Base-by-base conservation (phyloP, 148 eudicot species). In the Persicaria maculosa region DNA sequence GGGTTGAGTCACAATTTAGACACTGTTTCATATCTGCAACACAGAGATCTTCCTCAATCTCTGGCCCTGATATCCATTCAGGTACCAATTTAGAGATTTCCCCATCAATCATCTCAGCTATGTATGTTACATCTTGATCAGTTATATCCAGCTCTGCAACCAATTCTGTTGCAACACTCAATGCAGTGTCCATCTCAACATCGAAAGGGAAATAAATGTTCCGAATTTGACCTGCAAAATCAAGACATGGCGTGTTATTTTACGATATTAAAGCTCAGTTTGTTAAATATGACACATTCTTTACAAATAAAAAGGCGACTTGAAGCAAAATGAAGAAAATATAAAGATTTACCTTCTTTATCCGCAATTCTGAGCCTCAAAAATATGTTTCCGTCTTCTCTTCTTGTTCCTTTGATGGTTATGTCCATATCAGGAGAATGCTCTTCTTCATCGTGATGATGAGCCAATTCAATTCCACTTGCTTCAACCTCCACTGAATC, bases 191-290 rank as follows among this genome's bases (percentile, higher is more conserved):
- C 0, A 55, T 69, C 79, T 86, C 86, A 57, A 83, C 76, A 53
- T 86, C 89, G 73, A 88, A 88, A 4, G 85, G 88, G 80, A 88
- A 88, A 54, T 88, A 83, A 46, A 88, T 88, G 50, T 88, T 88
- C 22, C 89, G 76, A 19, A 86, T 72, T 17, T 79, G 86, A 10
- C 87, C 91, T 88, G 85, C 40, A 31, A 31, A 31, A 31, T 47
- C 45, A 58, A 36, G 10, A 17, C 10, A n/a, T 25, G 31, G 16
- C 16, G 50, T n/a, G 10, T 20, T 5, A 36, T 69, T 36, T 9
- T 52, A 3, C 2, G 14, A 52, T 16, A 52, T 9, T 0, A 52
- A 10, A 52, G n/a, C n/a, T 52, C 57, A 31, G 40, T 31, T 44
- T 69, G 43, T 9, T 9, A 36, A 68, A 4, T 25, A 6, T 6